phyloP scores from a whole-genome alignment of 768 basidiomycete species.

The Gautieria morchelliformis region DNA sequence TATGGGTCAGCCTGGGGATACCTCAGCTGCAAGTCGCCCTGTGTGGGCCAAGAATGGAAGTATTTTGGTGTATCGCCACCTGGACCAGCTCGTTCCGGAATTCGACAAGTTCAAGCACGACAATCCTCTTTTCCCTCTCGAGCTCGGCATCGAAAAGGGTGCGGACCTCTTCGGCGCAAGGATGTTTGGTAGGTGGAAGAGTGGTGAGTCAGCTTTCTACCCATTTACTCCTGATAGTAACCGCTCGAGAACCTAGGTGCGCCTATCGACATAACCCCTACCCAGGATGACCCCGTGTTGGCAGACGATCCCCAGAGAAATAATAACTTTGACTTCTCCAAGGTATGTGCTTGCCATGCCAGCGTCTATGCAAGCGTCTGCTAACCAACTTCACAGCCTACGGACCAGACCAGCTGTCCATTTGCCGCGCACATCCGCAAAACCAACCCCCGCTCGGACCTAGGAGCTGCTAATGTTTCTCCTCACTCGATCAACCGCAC shows the following conservation, averaged over 20 bases:
- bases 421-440: conserved; percentile 23
- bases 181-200: conserved; percentile 33
- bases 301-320: conserved; percentile 18
- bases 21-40: conserved; percentile 16
- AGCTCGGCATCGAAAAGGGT: conserved; percentile 13
- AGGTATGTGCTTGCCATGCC: conserved; percentile 6
- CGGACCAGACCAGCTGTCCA: conserved; percentile 20
- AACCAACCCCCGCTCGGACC: conserved; percentile 21
- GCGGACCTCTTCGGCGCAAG: conserved; percentile 24
- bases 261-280: conserved; percentile 20
- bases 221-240: neutral
- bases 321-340: conserved; percentile 21
- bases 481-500: conserved; percentile 35
- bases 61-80: conserved; percentile 41
- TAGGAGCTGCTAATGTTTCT: conserved; percentile 9
- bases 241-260: conserved; percentile 13
- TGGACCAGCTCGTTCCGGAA: conserved; percentile 26
- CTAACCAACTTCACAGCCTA: conserved; percentile 18
- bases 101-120: conserved; percentile 20
- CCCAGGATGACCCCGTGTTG: conserved; percentile 17
- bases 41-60: conserved; percentile 41
- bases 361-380: conserved; percentile 16
- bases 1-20: conserved; percentile 8
- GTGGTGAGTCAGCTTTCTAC: conserved; percentile 13
- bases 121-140: conserved; percentile 15